Percentiles rank a stretch among this genome's conserved stretches.
phyloP scores from a whole-genome alignment of 768 basidiomycete species.

The Crassisporium funariophilum region DNA sequence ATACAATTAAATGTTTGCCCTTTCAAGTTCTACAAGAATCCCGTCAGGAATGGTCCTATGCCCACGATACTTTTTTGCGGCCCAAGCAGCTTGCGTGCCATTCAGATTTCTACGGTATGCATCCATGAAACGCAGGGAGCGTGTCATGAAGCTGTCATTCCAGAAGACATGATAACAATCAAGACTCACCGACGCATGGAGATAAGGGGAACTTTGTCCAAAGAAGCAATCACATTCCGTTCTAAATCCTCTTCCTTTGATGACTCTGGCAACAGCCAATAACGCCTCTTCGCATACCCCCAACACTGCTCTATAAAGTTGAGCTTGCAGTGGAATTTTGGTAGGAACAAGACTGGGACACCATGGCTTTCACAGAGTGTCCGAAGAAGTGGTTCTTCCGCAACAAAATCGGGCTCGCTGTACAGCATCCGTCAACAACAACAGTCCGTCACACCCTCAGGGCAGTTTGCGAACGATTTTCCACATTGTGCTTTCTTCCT shows the following conservation, averaged over 20 bases:
- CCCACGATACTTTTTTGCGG: no score
- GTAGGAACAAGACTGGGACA: constrained; percentile 22
- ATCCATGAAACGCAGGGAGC: constrained; percentile 2
- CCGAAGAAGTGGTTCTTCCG: constrained; percentile 32
- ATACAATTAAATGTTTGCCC: no score
- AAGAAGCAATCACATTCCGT: neutral
- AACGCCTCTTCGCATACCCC: no score
- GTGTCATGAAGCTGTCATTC: constrained; percentile 1
- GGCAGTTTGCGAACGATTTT: constrained; percentile 28
- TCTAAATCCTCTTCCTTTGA: constrained; percentile 11
- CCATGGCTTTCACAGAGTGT: constrained; percentile 28
- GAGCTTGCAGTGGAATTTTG: no score
- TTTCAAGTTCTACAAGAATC: no score
- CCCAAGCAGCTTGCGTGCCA: no score
- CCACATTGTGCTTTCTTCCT: constrained; percentile 28
- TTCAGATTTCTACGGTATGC: neutral
- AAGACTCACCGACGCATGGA: no score
- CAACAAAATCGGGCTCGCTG: constrained; percentile 41
- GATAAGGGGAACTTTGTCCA: neutral
- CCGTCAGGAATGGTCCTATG: no score
- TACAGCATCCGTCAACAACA: constrained; percentile 37
- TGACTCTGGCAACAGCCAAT: no score
- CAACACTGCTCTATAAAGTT: no score
- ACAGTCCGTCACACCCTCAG: constrained; percentile 18
- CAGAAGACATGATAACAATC: no score